Evolutionary conservation across 2,329 filamentous ascomycete species (phyloP).

Genomic region (Sporothrix protearum): DNA sequence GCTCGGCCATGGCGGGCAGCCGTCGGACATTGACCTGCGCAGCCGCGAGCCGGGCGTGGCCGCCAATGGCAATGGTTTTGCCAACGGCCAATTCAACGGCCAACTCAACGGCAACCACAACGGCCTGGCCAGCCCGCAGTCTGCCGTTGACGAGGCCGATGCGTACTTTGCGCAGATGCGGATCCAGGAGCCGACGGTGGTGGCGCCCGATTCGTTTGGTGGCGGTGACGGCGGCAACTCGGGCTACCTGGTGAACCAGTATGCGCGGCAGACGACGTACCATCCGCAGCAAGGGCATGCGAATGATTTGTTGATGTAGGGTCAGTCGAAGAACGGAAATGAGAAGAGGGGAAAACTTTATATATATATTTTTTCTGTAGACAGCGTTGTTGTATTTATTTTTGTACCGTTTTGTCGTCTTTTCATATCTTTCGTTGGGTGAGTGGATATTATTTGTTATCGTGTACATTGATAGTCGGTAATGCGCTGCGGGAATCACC

Average conservation of each 20-base stretch:
- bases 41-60: conserved; percentile 31
- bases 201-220: conserved; percentile 59
- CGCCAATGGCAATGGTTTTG: background rate
- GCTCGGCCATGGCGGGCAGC: conserved; percentile 53
- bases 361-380: background rate
- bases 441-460: background rate
- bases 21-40: conserved; percentile 49
- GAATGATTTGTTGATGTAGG: conserved; percentile 62
- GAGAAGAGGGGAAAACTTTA: background rate
- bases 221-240: conserved; percentile 52
- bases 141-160: conserved; percentile 81
- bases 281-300: conserved; percentile 59
- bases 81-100: conserved; percentile 25
- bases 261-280: conserved; percentile 71
- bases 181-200: conserved; percentile 53
- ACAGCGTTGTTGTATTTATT: conserved; percentile 4
- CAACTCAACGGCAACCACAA: background rate
- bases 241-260: conserved; percentile 75
- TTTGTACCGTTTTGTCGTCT: background rate
- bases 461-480: background rate
- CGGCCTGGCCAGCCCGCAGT: conserved; percentile 57
- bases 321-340: too few species aligned
- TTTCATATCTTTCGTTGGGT: background rate
- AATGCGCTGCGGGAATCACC: too few species aligned
- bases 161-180: conserved; percentile 81